Percentiles rank a stretch among this genome's conserved stretches.
These are phyloP conservation scores for Alternaria gansuensis DNA, from an alignment of 2,329 filamentous ascomycete genomes.

Conservation along the genomic window DNA sequence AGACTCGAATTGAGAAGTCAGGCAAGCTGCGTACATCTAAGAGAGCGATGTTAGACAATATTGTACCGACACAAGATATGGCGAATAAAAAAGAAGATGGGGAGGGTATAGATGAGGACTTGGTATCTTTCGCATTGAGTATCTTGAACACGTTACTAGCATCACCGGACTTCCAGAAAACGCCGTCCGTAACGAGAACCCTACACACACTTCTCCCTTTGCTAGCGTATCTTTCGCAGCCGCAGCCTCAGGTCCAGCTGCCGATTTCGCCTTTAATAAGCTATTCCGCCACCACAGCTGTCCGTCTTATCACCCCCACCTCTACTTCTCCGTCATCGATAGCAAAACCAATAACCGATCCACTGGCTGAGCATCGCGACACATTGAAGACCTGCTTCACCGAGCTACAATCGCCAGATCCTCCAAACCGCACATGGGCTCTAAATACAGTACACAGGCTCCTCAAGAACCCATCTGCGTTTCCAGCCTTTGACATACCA, in stretches of 20 bases:
- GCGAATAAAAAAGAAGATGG: not conserved
- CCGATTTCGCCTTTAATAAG: constrained; percentile 31
- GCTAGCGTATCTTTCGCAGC: constrained; percentile 39
- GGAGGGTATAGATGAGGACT: constrained; percentile 40
- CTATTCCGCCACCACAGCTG: constrained; percentile 47
- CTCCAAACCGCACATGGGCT: constrained; percentile 52
- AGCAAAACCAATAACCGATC: constrained; percentile 35
- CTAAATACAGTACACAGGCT: constrained; percentile 54
- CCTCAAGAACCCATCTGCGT: constrained; percentile 61
- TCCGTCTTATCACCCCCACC: constrained; percentile 64
- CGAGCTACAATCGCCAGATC: constrained; percentile 46
- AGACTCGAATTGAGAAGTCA: constrained; percentile 54
- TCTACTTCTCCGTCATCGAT: constrained; percentile 51
- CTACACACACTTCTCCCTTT: constrained; percentile 22
- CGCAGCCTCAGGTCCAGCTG: not conserved
- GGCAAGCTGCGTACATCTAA: constrained; percentile 32
- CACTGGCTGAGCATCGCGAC: constrained; percentile 59
- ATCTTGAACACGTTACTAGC: constrained; percentile 51
- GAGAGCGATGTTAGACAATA: constrained; percentile 38
- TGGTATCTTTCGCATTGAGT: constrained; percentile 54
- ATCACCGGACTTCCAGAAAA: constrained; percentile 48
- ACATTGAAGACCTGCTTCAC: constrained; percentile 34
- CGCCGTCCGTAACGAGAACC: constrained; percentile 29
- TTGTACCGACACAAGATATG: constrained; percentile 32
- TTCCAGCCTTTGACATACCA: constrained; percentile 70